Conservation (phyloP, 768 basidiomycete genomes). For the Xanthoconium purpureum region DNA sequence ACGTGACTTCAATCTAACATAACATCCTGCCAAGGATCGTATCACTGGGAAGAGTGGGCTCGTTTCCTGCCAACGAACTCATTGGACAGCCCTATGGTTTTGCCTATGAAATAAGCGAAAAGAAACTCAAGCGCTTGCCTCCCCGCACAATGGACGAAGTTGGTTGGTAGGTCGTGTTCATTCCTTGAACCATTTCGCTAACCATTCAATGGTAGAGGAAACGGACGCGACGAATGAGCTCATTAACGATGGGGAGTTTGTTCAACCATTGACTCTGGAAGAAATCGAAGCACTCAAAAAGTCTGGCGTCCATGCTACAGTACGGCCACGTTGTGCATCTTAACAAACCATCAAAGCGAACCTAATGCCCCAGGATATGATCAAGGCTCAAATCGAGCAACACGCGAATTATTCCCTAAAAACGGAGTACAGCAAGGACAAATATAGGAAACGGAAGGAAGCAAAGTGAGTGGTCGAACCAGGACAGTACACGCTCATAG, state of each 20-base stretch:
- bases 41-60: slow-evolving; percentile 81
- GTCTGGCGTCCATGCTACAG: slow-evolving; percentile 76
- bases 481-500: neutral
- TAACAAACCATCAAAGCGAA: slow-evolving; percentile 6
- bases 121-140: slow-evolving; percentile 60
- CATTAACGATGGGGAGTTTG: slow-evolving; percentile 82
- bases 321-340: slow-evolving; percentile 33
- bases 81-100: slow-evolving; percentile 83
- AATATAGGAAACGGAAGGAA: slow-evolving; percentile 95
- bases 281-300: slow-evolving; percentile 85
- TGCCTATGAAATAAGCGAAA: slow-evolving; percentile 80
- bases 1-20: neutral
- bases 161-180: slow-evolving; percentile 43
- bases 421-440: slow-evolving; percentile 98
- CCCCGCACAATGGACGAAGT: slow-evolving; percentile 72
- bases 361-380: slow-evolving; percentile 72
- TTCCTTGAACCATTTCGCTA: neutral
- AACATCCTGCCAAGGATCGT: slow-evolving; percentile 48
- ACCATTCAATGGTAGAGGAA: slow-evolving; percentile 60
- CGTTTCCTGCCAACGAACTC: slow-evolving; percentile 75
- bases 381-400: slow-evolving; percentile 88
- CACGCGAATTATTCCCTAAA: slow-evolving; percentile 92
- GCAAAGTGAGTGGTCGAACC: slow-evolving; percentile 66
- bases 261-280: slow-evolving; percentile 76
- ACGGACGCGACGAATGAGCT: slow-evolving; percentile 96